These are phyloP conservation scores for Alternaria ventricosa DNA, from an alignment of 2,329 filamentous ascomycete genomes.

Conservation along the genomic window DNA sequence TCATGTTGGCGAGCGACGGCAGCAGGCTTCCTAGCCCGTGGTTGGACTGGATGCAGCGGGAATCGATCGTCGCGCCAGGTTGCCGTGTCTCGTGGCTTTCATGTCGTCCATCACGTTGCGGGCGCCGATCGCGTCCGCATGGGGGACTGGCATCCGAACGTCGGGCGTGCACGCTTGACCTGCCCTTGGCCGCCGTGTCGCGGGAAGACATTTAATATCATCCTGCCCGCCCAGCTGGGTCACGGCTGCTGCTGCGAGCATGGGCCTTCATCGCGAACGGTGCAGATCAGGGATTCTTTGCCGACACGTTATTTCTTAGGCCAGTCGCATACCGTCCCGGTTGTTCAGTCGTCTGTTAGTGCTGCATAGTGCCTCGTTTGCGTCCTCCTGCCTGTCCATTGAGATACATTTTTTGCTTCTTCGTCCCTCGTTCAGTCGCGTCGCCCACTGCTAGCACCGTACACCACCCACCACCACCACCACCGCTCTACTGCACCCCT, in stretches of 20 bases:
- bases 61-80: constrained; percentile 11
- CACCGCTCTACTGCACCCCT: constrained; percentile 10
- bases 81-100: constrained; percentile 9
- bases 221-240: constrained; percentile 3
- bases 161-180: constrained; percentile 2
- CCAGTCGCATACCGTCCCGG: constrained; percentile 7
- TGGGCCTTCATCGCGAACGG: constrained; percentile 12
- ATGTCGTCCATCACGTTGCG: not conserved
- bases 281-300: constrained; percentile 16
- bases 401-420: constrained; percentile 6
- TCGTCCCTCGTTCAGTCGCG: constrained; percentile 6
- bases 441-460: not conserved
- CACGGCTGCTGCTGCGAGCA: constrained; percentile 4
- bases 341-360: not conserved
- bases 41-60: constrained; percentile 1
- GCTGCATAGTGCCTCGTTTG: constrained; percentile 1
- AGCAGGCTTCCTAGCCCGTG: not conserved
- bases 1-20: not conserved
- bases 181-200: constrained; percentile 12
- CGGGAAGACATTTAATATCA: constrained; percentile 7
- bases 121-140: constrained; percentile 8
- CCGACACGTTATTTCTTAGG: constrained; percentile 16
- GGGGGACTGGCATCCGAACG: not conserved
- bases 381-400: not conserved
- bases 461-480: not conserved